Conservation (phyloP, 139 green algal genomes). For the Chlamydomonas urium region DNA sequence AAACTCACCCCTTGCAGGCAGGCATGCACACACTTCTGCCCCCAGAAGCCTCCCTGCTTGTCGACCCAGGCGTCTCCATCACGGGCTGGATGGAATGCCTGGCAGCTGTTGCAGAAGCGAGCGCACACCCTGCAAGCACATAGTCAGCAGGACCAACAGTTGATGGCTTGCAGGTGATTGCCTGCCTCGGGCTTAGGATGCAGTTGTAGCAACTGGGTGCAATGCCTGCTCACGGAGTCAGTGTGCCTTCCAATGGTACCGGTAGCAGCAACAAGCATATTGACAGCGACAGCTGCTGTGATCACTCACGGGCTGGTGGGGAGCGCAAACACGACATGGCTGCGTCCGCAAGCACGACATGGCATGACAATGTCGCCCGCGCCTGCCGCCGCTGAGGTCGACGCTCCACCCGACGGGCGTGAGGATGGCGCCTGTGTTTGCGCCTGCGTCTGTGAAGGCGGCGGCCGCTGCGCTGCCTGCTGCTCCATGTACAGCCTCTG, state of each 20-base stretch:
- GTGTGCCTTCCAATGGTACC: not conserved
- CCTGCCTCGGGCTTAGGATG: not conserved
- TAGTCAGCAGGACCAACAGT: not conserved
- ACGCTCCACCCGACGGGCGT: not conserved
- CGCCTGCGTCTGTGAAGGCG: not conserved
- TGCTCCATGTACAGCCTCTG: conserved; percentile 5
- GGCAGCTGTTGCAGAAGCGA: conserved; percentile 6
- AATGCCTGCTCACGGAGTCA: not conserved
- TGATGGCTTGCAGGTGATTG: not conserved
- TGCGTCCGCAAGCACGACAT: not conserved
- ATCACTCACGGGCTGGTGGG: not conserved
- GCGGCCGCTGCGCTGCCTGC: not conserved
- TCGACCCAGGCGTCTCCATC: conserved; percentile 12
- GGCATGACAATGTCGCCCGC: conserved; percentile 3
- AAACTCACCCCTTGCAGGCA: conserved; percentile 9
- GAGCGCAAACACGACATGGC: not conserved
- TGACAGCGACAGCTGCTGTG: not conserved
- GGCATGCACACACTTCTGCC: not conserved
- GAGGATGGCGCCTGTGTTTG: not conserved
- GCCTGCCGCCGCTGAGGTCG: not conserved
- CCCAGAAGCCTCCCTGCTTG: conserved; percentile 7
- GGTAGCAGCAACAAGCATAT: not conserved
- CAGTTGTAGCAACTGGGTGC: not conserved
- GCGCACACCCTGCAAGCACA: not conserved
- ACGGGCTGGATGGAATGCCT: not conserved